A percentile compares a stretch with the other conserved stretches of the same genome.
Evolutionary conservation across 768 basidiomycete species (phyloP).

Genomic region (Amanita fuliginea): DNA sequence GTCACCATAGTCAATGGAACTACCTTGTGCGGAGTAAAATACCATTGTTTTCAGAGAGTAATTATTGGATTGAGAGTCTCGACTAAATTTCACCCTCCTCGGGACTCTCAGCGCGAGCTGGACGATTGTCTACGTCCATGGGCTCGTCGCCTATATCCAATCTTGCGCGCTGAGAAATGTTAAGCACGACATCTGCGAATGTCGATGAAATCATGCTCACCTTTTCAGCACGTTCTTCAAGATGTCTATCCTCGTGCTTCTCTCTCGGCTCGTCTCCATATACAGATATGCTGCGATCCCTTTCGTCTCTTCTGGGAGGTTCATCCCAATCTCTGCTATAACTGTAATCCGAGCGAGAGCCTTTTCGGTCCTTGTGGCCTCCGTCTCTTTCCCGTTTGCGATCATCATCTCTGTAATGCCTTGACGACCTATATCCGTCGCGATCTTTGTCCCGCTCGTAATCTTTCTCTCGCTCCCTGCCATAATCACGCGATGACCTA

Average conservation of each 20-base stretch:
- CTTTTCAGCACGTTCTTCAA: slow-evolving; percentile 57
- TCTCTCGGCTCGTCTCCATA: slow-evolving; percentile 37
- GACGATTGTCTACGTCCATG: slow-evolving; percentile 31
- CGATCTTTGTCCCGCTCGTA: slow-evolving; percentile 29
- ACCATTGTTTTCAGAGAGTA: too few species aligned
- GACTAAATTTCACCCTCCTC: slow-evolving; percentile 80
- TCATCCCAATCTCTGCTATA: slow-evolving; percentile 38
- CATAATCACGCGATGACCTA: slow-evolving; percentile 30
- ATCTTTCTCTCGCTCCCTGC: slow-evolving; percentile 27
- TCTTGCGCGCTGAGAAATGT: slow-evolving; percentile 32
- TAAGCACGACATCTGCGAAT: slow-evolving; percentile 10
- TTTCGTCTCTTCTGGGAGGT: slow-evolving; percentile 23
- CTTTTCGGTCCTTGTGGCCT: slow-evolving; percentile 25
- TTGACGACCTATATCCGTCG: slow-evolving; percentile 32
- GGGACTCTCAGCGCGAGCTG: slow-evolving; percentile 60
- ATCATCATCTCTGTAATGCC: slow-evolving; percentile 43
- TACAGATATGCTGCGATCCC: slow-evolving; percentile 24
- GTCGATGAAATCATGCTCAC: slow-evolving; percentile 20
- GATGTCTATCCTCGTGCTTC: slow-evolving; percentile 38
- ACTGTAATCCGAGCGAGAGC: slow-evolving; percentile 22
- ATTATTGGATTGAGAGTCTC: neutral
- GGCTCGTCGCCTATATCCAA: slow-evolving; percentile 34
- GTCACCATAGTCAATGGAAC: slow-evolving; percentile 12
- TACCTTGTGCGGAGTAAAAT: neutral
- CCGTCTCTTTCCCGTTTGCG: slow-evolving; percentile 40